These are phyloP conservation scores for Salicornia ramosissima DNA, from an alignment of 148 eudicot genomes.

Conservation along the genomic window DNA sequence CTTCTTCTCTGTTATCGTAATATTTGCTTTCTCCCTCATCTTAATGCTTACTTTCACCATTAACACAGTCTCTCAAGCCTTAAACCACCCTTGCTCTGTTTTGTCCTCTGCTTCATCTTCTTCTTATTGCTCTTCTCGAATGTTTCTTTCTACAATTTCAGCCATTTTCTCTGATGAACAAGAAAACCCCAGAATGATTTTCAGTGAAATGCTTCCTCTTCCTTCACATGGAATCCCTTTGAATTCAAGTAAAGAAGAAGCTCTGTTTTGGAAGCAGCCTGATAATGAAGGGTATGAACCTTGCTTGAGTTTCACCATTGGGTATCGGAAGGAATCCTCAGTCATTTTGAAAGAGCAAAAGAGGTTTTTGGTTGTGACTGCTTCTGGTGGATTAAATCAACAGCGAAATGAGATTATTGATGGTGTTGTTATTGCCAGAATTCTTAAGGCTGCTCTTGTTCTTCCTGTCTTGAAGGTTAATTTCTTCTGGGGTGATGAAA, in stretches of 20 bases:
- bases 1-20: constrained; percentile 35
- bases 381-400: constrained; percentile 66
- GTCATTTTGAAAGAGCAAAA: constrained; percentile 39
- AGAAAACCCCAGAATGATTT: constrained; percentile 23
- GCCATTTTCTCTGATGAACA: constrained; percentile 20
- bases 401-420: constrained; percentile 70
- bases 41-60: constrained; percentile 28
- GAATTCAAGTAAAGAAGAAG: too few relatives aligned
- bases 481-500: too few relatives aligned
- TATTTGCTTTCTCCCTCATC: constrained; percentile 29
- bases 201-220: constrained; percentile 53
- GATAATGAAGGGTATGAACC: too few relatives aligned
- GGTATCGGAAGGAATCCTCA: too few relatives aligned
- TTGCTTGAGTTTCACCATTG: too few relatives aligned
- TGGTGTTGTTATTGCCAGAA: too few relatives aligned
- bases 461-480: too few relatives aligned
- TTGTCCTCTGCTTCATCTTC: constrained; percentile 17
- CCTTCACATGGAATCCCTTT: too few relatives aligned
- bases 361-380: constrained; percentile 55
- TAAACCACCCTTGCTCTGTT: too few relatives aligned
- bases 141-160: constrained; percentile 28
- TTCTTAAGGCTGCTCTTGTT: too few relatives aligned
- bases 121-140: constrained; percentile 5
- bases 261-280: too few relatives aligned
- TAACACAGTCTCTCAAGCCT: neutral